phyloP scores from a whole-genome alignment of 169 alveolate genomes.

The Babesia divergens region DNA sequence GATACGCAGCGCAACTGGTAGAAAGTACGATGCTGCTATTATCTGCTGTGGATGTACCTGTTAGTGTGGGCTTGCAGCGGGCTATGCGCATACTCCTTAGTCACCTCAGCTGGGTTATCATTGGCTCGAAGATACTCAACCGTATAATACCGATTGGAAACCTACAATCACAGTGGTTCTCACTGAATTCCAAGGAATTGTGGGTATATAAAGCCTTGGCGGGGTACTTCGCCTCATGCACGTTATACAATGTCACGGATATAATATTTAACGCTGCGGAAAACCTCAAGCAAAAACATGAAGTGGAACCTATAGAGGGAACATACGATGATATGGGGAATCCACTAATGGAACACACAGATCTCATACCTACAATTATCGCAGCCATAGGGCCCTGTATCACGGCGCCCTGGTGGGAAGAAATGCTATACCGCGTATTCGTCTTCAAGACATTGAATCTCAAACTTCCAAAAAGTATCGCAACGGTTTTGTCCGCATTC shows the following conservation, averaged over 20 bases:
- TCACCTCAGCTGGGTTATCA: constrained; percentile 46
- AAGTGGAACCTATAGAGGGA: neutral
- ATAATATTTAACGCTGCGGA: neutral
- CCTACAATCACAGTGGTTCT: constrained; percentile 16
- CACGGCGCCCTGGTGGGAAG: constrained; percentile 77
- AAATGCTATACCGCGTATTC: constrained; percentile 65
- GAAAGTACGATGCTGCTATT: constrained; percentile 23
- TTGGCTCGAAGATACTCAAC: constrained; percentile 35
- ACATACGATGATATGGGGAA: constrained; percentile 7
- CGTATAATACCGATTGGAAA: constrained; percentile 17
- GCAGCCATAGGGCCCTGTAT: constrained; percentile 69
- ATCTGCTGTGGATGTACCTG: constrained; percentile 39
- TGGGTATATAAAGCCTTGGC: constrained; percentile 50
- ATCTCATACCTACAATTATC: constrained; percentile 33
- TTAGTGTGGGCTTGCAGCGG: constrained; percentile 30
- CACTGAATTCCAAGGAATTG: constrained; percentile 8
- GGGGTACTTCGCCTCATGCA: constrained; percentile 44
- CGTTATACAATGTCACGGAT: constrained; percentile 38
- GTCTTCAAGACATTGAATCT: constrained; percentile 29
- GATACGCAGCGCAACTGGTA: constrained; percentile 14
- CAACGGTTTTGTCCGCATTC: constrained; percentile 43
- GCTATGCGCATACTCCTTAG: constrained; percentile 29
- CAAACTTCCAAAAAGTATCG: constrained; percentile 18
- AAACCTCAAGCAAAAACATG: neutral
- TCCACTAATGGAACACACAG: constrained; percentile 36